Evolutionary conservation across 1,284 basidiomycete genomes (phyloP), one percentile per base, ranked within the genome.

Genomic region (Fomes fomentarius): DNA sequence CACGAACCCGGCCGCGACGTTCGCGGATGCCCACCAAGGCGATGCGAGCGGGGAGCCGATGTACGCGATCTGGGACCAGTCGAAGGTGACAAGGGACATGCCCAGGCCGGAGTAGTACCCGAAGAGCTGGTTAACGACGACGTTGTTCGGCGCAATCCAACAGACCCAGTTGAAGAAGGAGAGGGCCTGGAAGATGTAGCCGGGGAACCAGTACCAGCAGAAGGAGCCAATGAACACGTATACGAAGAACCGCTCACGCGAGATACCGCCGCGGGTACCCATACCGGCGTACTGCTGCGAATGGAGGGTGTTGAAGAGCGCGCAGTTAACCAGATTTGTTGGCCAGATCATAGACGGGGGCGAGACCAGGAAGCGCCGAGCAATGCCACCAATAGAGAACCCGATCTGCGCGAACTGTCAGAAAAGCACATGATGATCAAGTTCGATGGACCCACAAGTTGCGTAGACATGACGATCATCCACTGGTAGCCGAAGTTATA

Each of bases 61-160:
- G 57, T 65, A 69, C 39, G 67, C 61, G 42, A 68, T 66, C 55
- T 70, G 67, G 34, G 69, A 70, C 75, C 75, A 76, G 62, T 78
- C 76, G 48, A 77, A 73, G 19, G 75, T 75, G 26, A 74, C 67
- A 42, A 75, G 61, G 6, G 73, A 79, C 86, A 97, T 91, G 4
- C 95, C 94, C 54, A 94, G 74, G 25, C 91, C 91, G 25, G 77
- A 79, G 56, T 76, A 77, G 21, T 84, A 83, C 24, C 94, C 94
- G 67, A 96, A 95, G 19, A 96, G 75, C 25, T 84, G 76, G 71
- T 97, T 96, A 60, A 96, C 84, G 44, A 85, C 83, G 30, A 87
- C 66, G 63, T 82, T 81, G 37, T 76, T 68, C 3, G 81, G 81
- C 26, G 72, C 78, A 54, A 85, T 82, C 84, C 85, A 88, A 66